A percentile compares a stretch with the other conserved stretches of the same genome.
Conservation (phyloP, 768 basidiomycete genomes). For the Exidia glandulosa region DNA sequence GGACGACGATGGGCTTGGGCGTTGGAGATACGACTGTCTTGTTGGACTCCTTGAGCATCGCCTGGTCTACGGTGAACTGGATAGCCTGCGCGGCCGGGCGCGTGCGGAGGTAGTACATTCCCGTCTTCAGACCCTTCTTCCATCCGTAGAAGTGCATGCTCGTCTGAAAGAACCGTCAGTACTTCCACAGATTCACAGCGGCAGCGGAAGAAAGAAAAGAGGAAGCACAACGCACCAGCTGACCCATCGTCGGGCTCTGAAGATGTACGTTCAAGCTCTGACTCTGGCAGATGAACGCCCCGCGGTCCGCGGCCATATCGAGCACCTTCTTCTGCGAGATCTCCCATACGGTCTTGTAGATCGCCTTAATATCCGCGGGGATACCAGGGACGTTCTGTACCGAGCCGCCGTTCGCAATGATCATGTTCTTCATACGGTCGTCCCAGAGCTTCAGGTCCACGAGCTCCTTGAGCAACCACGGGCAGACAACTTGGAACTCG, state of each 20-base stretch:
- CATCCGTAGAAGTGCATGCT: slow-evolving; percentile 99
- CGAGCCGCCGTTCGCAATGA: slow-evolving; percentile 92
- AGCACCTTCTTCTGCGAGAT: slow-evolving; percentile 97
- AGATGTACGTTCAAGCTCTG: slow-evolving; percentile 93
- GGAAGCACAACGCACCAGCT: slow-evolving; percentile 44
- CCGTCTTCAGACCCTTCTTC: slow-evolving; percentile 99
- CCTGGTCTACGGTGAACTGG: slow-evolving; percentile 93
- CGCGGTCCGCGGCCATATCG: slow-evolving; percentile 97
- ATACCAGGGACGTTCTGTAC: slow-evolving; percentile 80
- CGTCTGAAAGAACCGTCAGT: slow-evolving; percentile 27
- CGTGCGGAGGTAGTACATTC: slow-evolving; percentile 91
- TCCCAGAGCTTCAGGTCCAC: slow-evolving; percentile 94
- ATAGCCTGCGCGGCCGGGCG: slow-evolving; percentile 91
- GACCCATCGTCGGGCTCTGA: slow-evolving; percentile 77
- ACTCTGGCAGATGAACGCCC: slow-evolving; percentile 94
- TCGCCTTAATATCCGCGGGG: slow-evolving; percentile 85
- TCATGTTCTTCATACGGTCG: slow-evolving; percentile 98
- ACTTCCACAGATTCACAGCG: slow-evolving; percentile 9
- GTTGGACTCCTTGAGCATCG: slow-evolving; percentile 47
- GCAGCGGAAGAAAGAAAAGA: slow-evolving; percentile 18
- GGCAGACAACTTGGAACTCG: slow-evolving; percentile 98
- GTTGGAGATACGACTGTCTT: slow-evolving; percentile 12
- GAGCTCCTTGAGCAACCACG: slow-evolving; percentile 96
- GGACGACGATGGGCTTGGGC: neutral
- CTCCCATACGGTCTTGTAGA: slow-evolving; percentile 99